A percentile compares a stretch with the other conserved stretches of the same genome.
These are phyloP conservation scores for Stephanodiscus minutulus DNA, from an alignment of 108 stramenopile species.

Conservation along the genomic window DNA sequence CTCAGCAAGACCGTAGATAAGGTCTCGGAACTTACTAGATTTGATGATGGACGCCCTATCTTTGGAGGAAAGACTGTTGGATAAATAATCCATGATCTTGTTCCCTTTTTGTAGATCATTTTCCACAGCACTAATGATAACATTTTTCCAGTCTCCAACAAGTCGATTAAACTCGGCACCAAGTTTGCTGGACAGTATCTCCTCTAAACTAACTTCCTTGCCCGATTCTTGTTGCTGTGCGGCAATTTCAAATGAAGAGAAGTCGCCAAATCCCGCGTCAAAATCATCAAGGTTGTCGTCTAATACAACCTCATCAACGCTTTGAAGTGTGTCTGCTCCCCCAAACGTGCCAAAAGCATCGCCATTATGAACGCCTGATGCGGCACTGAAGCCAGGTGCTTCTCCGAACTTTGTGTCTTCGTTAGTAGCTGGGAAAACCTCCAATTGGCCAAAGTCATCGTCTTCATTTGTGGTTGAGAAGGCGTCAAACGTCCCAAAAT, in stretches of 20 bases:
- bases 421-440: neutral
- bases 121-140: constrained; percentile 26
- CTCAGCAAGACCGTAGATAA: constrained; percentile 60
- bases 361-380: neutral
- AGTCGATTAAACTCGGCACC: constrained; percentile 16
- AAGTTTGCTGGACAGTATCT: constrained; percentile 16
- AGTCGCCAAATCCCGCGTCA: constrained; percentile 43
- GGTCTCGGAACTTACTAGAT: constrained; percentile 31
- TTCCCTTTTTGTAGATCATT: constrained; percentile 34
- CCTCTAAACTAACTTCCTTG: constrained; percentile 6
- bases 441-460: constrained; percentile 7
- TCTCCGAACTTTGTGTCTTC: neutral
- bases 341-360: constrained; percentile 38
- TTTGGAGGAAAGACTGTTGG: constrained; percentile 5
- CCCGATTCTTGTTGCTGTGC: neutral
- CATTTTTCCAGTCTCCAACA: constrained; percentile 31
- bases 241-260: constrained; percentile 41
- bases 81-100: constrained; percentile 25
- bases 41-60: constrained; percentile 34
- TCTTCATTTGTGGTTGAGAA: neutral
- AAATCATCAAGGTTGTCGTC: constrained; percentile 15
- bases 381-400: neutral
- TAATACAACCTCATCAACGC: neutral
- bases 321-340: neutral
- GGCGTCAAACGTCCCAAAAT: constrained; percentile 37